Conservation (phyloP, 176 grass and related monocot genomes). For the Oryza glumipatula region DNA sequence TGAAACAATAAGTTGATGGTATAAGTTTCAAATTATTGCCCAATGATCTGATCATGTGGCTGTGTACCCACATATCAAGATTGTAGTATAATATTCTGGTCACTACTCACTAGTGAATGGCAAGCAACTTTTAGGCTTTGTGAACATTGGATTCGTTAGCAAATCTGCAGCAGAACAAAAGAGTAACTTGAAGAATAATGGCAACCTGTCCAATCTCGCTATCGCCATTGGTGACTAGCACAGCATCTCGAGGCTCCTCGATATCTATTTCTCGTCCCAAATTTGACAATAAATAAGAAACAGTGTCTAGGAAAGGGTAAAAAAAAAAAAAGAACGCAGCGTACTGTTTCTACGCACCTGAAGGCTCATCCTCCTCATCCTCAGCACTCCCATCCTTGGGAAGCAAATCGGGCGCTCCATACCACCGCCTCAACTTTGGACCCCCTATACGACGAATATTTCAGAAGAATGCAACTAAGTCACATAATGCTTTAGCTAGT, state of each 20-base stretch:
- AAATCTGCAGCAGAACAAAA: conserved; percentile 11
- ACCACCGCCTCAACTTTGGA: conserved; percentile 96
- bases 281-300: conserved; percentile 47
- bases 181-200: neutral
- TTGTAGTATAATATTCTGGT: neutral
- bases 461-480: neutral
- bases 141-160: neutral
- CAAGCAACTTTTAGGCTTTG: neutral
- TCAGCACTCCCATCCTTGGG: conserved; percentile 68
- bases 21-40: neutral
- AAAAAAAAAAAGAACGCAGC: neutral
- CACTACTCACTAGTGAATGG: neutral
- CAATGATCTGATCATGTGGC: neutral
- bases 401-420: conserved; percentile 79
- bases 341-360: conserved; percentile 50
- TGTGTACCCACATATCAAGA: neutral
- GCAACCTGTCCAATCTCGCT: conserved; percentile 88
- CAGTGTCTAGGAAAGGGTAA: conserved; percentile 15
- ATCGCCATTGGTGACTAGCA: conserved; percentile 80
- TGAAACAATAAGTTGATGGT: neutral
- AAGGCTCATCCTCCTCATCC: conserved; percentile 62
- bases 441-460: conserved; percentile 58
- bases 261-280: conserved; percentile 54
- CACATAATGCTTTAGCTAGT: neutral
- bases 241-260: conserved; percentile 66